A percentile compares a stretch with the other conserved stretches of the same genome.
These are phyloP conservation scores for Penicillium aurantiogriseum DNA, from an alignment of 2,329 filamentous ascomycete species.

Conservation along the genomic window DNA sequence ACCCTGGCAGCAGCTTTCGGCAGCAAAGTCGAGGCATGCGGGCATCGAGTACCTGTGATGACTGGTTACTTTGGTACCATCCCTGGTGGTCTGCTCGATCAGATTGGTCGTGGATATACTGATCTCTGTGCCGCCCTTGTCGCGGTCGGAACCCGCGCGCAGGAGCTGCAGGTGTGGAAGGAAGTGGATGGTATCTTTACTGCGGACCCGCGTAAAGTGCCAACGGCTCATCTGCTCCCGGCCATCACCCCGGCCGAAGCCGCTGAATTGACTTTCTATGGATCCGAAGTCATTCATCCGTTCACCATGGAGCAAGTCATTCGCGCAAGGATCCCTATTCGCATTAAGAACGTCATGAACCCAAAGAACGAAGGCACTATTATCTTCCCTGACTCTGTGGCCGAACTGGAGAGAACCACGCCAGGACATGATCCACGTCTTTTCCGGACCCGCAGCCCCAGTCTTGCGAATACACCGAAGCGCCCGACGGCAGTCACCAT, in stretches of 20 bases:
- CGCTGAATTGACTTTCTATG: conserved; percentile 91
- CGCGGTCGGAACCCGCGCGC: conserved; percentile 80
- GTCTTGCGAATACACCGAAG: conserved; percentile 60
- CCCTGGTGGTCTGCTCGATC: conserved; percentile 83
- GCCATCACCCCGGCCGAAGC: conserved; percentile 93
- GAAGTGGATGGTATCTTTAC: conserved; percentile 96
- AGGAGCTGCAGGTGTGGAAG: conserved; percentile 97
- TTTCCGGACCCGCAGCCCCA: conserved; percentile 47
- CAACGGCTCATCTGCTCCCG: conserved; percentile 83
- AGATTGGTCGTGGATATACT: conserved; percentile 93
- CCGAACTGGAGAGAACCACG: conserved; percentile 50
- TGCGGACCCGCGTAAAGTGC: conserved; percentile 81
- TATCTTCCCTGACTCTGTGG: conserved; percentile 70
- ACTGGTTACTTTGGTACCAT: conserved; percentile 96
- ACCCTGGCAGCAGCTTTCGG: conserved; percentile 60
- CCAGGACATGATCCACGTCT: conserved; percentile 60
- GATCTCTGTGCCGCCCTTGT: conserved; percentile 91
- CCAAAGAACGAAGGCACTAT: conserved; percentile 61
- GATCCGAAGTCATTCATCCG: conserved; percentile 96
- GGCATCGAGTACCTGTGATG: conserved; percentile 69
- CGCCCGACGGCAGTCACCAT: conserved; percentile 89
- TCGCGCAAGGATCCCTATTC: conserved; percentile 63
- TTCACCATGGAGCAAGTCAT: conserved; percentile 96
- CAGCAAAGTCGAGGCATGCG: conserved; percentile 64
- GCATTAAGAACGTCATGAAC: conserved; percentile 70